phyloP scores from a whole-genome alignment of 2,329 filamentous ascomycete genomes.

The Colletotrichum limetticola region DNA sequence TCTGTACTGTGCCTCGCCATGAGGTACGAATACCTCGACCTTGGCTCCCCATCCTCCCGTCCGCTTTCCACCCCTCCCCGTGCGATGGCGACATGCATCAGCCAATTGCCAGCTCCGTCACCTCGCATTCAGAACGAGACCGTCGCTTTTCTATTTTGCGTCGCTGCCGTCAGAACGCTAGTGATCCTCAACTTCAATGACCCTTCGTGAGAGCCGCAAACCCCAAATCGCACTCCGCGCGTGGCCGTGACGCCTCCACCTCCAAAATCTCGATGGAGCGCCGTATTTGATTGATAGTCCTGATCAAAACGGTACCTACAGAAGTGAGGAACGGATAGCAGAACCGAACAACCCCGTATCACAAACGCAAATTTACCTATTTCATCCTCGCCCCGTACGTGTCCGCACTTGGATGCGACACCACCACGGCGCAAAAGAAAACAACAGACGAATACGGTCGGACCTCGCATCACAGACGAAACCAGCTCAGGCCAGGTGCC shows the following conservation, averaged over 20 bases:
- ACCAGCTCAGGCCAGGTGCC: background rate
- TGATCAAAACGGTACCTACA: background rate
- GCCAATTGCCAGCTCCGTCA: constrained; percentile 8
- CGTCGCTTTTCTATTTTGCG: background rate
- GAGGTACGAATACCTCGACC: background rate
- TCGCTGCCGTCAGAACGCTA: constrained; percentile 19
- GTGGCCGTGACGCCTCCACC: background rate
- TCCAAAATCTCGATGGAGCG: background rate
- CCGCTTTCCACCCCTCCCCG: background rate
- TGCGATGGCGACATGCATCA: constrained; percentile 20
- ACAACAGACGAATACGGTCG: constrained; percentile 25
- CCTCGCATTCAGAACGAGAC: constrained; percentile 10
- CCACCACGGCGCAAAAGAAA: constrained; percentile 4
- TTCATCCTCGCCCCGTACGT: background rate
- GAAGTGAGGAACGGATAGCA: background rate
- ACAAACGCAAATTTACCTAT: background rate
- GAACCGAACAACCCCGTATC: background rate
- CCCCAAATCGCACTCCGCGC: background rate
- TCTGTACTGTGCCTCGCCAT: no score
- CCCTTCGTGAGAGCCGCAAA: background rate
- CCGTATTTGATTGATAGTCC: background rate
- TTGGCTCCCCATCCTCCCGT: background rate
- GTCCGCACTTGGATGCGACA: background rate
- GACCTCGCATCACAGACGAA: constrained; percentile 21
- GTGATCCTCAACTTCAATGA: background rate